phyloP scores from a whole-genome alignment of 2,329 filamentous ascomycete species.

The Dactylellina parvicollis region DNA sequence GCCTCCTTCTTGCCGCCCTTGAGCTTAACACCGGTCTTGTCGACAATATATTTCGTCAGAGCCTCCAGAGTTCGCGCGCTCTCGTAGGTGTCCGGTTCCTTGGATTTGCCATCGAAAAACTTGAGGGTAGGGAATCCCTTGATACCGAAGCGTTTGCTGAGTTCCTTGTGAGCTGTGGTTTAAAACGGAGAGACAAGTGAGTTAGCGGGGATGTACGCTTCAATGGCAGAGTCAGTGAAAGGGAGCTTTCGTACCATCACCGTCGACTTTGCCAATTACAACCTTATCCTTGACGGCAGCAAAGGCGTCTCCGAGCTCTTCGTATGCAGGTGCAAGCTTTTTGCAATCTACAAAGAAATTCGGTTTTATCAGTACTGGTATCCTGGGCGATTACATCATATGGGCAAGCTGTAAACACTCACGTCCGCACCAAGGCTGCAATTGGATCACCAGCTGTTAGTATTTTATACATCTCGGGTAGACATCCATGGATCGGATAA shows the following conservation, averaged over 20 bases:
- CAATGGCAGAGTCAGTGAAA: not conserved
- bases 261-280: conserved; percentile 94
- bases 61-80: conserved; percentile 88
- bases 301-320: conserved; percentile 57
- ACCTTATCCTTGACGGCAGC: conserved; percentile 71
- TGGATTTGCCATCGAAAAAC: conserved; percentile 95
- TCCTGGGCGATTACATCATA: not conserved
- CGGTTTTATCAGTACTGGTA: not conserved
- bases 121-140: conserved; percentile 97
- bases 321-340: conserved; percentile 57
- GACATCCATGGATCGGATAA: conserved; percentile 1
- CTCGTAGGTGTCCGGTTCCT: conserved; percentile 83
- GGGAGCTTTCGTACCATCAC: conserved; percentile 68
- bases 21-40: conserved; percentile 85
- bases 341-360: conserved; percentile 56
- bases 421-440: conserved; percentile 59
- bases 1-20: conserved; percentile 74
- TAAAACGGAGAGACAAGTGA: not conserved
- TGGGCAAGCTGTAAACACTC: conserved; percentile 32
- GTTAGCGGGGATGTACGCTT: conserved; percentile 2
- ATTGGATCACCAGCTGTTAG: conserved; percentile 12
- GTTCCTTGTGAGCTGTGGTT: conserved; percentile 72
- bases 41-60: conserved; percentile 78
- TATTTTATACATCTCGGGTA: not conserved
- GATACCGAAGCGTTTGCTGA: conserved; percentile 87